Base-by-base conservation (phyloP, 1,284 basidiomycete genomes). In the Leccinum ponderosum region DNA sequence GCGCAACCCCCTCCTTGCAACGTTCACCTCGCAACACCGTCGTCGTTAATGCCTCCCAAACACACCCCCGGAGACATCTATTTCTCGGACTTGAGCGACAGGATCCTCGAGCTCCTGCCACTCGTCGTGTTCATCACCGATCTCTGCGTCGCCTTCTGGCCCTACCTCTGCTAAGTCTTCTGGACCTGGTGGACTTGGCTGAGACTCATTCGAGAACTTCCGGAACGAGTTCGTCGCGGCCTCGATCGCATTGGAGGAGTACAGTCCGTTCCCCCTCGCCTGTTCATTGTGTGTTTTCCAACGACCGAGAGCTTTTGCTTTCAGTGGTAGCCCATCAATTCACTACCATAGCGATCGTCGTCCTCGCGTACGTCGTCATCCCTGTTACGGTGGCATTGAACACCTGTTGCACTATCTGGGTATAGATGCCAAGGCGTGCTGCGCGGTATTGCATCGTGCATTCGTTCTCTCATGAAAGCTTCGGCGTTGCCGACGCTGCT, bases 131-230 rank as follows among this genome's bases (percentile, higher is more conserved):
- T 68, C 15, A 14, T 68, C 55, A 37, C 6, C 35, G 53, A 60
- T 42, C 0, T 61, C 55, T 55, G 39, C 60, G 5, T 55, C 50
- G 5, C n/a, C 0, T 5, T 70, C 37, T 70, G 66, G 68, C 57
- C 35, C 61, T 53, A 29, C 35, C 1, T 68, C 22, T 56, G 27
- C 22, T 14, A 58, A 4, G 59, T 48, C 1, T 71, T 52, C 29
- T 51, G 56, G 37, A 15, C 5, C 62, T 31, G 1, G 22, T 73
- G 71, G 68, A 69, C 67, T 0, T 70, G 57, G n/a, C 68, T 69
- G 22, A 25, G 22, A 25, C 1, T 70, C 69, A 2, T 69, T 70
- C 35, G 69, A 73, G 25, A 5, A 57, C 15, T 71, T 73, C 42
- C 61, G 72, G 6, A 62, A 63, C 55, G 69, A 62, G 17, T 42